Evolutionary conservation across 805 yeast species (phyloP), one percentile per base, ranked within the genome.

Genomic region (Nakazawaea ishiwadae): DNA sequence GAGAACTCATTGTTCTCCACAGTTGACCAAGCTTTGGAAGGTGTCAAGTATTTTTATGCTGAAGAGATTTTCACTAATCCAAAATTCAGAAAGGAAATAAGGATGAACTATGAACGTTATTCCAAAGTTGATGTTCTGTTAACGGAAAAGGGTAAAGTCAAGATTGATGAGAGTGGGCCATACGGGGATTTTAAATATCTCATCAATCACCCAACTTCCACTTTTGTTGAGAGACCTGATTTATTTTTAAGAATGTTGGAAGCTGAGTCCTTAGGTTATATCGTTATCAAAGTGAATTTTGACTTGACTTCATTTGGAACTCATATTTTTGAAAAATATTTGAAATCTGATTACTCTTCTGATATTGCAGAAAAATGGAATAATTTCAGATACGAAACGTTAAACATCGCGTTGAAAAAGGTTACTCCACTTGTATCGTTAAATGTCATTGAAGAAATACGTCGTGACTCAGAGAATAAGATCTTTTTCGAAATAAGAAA

Each of bases 121-220:
- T 84, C 93, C 8, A 70, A 73, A 12, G 73, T 90, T 20, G 83
- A 83, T 57, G 81, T 90, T 9, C 76, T 76, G 12, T 66, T 89
- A 35, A 89, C 98, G 0, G 95, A 89, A 46, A 89, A 88, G 56
- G 95, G 95, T 49, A 73, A 71, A 51, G 69, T 77, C 26, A 80
- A 81, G 50, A 91, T 93, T 45, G 93, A 83, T 50, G 80, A 75
- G 40, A 81, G 80, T 50, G 81, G 90, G 40, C 84, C 89, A 2
- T 90, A 81, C 53, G 88, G 85, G 45, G 96, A 88, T 55, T 81
- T 93, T 65, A 93, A 93, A 57, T 93, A 93, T 62, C 95, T 96
- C 17, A 73, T 79, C 43, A 85, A 88, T 61, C 75, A 93, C 56
- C 71, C 85, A 2, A 81, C 90, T 12, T 73, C 74, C n/a, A 88